A percentile compares a stretch with the other conserved stretches of the same genome.
Evolutionary conservation across 768 basidiomycete genomes (phyloP).

Genomic region (Hericium alpestre): DNA sequence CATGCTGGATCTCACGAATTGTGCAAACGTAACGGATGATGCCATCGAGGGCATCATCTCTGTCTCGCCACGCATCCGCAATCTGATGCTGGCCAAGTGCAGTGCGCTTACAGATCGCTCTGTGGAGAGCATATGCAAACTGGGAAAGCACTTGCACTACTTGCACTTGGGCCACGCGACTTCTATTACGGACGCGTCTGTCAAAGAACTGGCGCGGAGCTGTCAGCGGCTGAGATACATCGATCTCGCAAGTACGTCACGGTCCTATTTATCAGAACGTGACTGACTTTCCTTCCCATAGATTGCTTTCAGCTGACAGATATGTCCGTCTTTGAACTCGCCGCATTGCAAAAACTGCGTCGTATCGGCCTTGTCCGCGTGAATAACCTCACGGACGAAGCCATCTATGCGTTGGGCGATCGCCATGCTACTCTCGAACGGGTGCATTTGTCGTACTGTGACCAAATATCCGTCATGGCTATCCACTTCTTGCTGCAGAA

Average conservation of each 20-base stretch:
- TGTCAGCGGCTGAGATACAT: conserved; percentile 91
- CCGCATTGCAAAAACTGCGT: conserved; percentile 78
- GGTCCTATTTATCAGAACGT: conserved; percentile 8
- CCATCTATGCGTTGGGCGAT: conserved; percentile 79
- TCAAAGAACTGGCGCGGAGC: conserved; percentile 69
- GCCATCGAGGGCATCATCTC: conserved; percentile 76
- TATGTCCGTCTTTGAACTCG: conserved; percentile 86
- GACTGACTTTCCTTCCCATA: conserved; percentile 19
- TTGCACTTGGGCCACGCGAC: conserved; percentile 89
- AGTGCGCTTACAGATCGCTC: conserved; percentile 65
- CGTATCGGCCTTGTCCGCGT: conserved; percentile 94
- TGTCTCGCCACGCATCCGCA: conserved; percentile 76
- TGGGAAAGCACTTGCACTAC: conserved; percentile 91
- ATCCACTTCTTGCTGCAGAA: conserved; percentile 84
- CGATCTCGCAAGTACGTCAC: conserved; percentile 82
- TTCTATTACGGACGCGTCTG: conserved; percentile 83
- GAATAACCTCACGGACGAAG: conserved; percentile 86
- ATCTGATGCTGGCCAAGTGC: conserved; percentile 83
- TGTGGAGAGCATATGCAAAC: conserved; percentile 71
- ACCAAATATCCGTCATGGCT: conserved; percentile 86
- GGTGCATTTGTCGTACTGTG: conserved; percentile 95
- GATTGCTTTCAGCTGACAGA: conserved; percentile 85
- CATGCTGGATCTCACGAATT: conserved; percentile 86
- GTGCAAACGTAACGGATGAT: conserved; percentile 68
- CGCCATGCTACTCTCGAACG: conserved; percentile 83